Percentiles rank a stretch among this genome's conserved stretches.
Evolutionary conservation across 2,329 filamentous ascomycete genomes (phyloP).

Genomic region (Pseudovirgaria hyperparasitica): DNA sequence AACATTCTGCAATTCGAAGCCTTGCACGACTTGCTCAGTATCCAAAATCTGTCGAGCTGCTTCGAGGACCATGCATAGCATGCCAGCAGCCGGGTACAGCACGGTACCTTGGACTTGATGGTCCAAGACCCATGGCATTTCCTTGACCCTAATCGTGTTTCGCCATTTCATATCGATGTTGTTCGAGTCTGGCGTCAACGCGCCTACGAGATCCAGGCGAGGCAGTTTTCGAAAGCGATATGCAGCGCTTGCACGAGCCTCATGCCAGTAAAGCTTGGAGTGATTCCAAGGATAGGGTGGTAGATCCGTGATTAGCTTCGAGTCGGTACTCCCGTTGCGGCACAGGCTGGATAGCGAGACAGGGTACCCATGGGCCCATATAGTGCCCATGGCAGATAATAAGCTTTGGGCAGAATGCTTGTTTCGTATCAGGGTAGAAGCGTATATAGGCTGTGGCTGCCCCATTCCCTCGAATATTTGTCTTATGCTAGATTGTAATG

Average conservation of each 20-base stretch:
- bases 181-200: conserved; percentile 7
- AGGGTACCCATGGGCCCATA: too few relatives aligned
- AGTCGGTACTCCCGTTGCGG: not conserved
- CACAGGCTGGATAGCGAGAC: too few relatives aligned
- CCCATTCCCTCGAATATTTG: conserved; percentile 6
- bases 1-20: conserved; percentile 5
- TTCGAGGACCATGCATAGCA: conserved; percentile 14
- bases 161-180: conserved; percentile 11
- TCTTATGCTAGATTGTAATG: conserved; percentile 3
- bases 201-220: conserved; percentile 10
- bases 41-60: conserved; percentile 9
- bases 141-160: conserved; percentile 11
- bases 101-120: conserved; percentile 12
- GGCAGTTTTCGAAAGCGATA: conserved; percentile 9
- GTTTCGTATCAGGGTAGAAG: conserved; percentile 14
- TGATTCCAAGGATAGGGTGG: conserved; percentile 24
- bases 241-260: conserved; percentile 10
- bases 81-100: conserved; percentile 14
- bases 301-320: conserved; percentile 9
- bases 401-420: too few relatives aligned
- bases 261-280: conserved; percentile 14
- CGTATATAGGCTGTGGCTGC: conserved; percentile 7
- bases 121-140: conserved; percentile 12
- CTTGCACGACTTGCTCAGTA: too few relatives aligned
- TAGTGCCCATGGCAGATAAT: too few relatives aligned